Conservation (phyloP, 2,329 filamentous ascomycete species). For the Aspergillus eucalypticola region DNA sequence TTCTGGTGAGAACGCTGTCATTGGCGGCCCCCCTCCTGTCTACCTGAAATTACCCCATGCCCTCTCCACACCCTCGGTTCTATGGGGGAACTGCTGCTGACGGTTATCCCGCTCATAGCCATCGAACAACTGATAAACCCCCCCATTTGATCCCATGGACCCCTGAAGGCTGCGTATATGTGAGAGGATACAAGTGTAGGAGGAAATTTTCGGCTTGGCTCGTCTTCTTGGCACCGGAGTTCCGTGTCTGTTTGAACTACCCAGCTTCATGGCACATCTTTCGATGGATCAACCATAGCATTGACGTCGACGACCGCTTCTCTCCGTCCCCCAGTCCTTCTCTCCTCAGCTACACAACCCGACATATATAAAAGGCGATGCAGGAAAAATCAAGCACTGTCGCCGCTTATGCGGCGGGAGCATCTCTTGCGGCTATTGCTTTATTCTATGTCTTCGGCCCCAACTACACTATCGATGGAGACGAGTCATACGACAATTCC, state of each 20-base stretch:
- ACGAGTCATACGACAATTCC: conserved; percentile 59
- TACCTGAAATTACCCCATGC: conserved; percentile 13
- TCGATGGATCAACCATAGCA: conserved; percentile 5
- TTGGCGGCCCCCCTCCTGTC: conserved; percentile 10
- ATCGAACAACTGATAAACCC: conserved; percentile 5
- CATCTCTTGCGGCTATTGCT: conserved; percentile 89
- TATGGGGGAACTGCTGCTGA: conserved; percentile 13
- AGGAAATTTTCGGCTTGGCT: neutral
- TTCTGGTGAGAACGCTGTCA: conserved; percentile 4
- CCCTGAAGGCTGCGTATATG: neutral
- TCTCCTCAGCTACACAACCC: neutral
- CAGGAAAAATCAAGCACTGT: conserved; percentile 80
- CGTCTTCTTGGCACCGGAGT: conserved; percentile 5
- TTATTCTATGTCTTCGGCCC: conserved; percentile 97
- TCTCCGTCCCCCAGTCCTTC: neutral
- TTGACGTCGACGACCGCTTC: neutral
- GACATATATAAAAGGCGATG: conserved; percentile 52
- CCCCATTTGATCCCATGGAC: neutral
- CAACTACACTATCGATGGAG: conserved; percentile 92
- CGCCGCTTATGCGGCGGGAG: conserved; percentile 91
- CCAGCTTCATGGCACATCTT: neutral
- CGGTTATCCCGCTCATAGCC: conserved; percentile 3
- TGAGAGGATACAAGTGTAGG: neutral
- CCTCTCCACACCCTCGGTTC: conserved; percentile 19
- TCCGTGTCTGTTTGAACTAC: conserved; percentile 1